Base-by-base conservation (phyloP, 1,284 basidiomycete species). In the Neotropicomus parvogracilis region DNA sequence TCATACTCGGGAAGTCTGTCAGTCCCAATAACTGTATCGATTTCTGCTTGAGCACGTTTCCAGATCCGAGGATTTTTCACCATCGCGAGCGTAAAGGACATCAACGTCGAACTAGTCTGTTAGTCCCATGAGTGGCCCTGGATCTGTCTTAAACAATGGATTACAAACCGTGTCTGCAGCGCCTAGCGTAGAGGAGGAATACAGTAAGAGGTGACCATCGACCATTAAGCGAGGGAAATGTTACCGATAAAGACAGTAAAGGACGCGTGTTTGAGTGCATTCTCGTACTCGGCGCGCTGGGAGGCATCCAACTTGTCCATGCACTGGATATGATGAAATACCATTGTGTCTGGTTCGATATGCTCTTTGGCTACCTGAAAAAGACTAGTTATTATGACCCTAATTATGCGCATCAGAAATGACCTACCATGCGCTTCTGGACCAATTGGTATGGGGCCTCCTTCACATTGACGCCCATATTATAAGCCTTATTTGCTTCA, bases 61-160 rank as follows among this genome's bases (percentile, higher is more conserved):
- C 62, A 67, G 1, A 63, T 51, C 0, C 58, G 60, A 0, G 68
- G 68, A 19, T 68, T 52, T 21, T 67, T 31, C 3, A 64, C 57
- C 70, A 72, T 70, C 3, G 64, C 64, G 6, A 71, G 58, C 2
- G 65, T 48, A 40, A 70, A 70, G 6, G 51, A 48, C 21, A 55
- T 16, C 7, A 58, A n/a, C 10, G 34, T 13, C 2, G 45, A 29
- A 6, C 32, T 29, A 2, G 27, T 47, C 39, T 47, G 6, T n/a
- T 3, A 5, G 19, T 21, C 3, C 10, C 6, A 13, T 46, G 4
- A 46, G 38, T 4, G 3, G 20, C 8, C 13, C 9, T 5, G 24
- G 24, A n/a, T 27, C 4, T 10, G 12, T 8, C 17, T 0, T 9
- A 6, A 14, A 24, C 32, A 9, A 33, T 5, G 6, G 2, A 34